These are phyloP conservation scores for Bullera alba DNA, from an alignment of 768 basidiomycete genomes.

Conservation along the genomic window DNA sequence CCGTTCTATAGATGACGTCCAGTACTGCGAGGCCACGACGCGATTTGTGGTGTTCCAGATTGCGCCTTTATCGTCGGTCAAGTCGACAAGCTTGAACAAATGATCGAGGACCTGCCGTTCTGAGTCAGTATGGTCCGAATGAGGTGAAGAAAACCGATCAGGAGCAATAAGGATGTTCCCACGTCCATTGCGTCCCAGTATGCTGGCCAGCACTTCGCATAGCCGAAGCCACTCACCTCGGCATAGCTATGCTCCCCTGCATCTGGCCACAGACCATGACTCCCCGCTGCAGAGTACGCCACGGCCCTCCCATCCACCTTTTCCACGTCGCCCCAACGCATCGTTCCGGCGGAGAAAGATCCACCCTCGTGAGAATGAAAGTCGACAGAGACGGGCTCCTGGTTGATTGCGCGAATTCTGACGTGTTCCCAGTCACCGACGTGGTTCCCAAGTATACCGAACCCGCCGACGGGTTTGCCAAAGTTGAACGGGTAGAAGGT, in stretches of 20 bases:
- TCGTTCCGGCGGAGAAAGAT: slow-evolving; percentile 24
- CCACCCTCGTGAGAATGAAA: slow-evolving; percentile 27
- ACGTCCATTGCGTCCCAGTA: too few relatives aligned
- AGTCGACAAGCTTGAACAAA: slow-evolving; percentile 33
- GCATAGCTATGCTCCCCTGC: slow-evolving; percentile 35
- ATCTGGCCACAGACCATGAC: slow-evolving; percentile 36
- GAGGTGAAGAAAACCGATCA: too few relatives aligned
- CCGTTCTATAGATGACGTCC: slow-evolving; percentile 14
- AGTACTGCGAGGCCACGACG: slow-evolving; percentile 27
- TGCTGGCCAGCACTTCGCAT: too few relatives aligned
- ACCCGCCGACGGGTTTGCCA: slow-evolving; percentile 29
- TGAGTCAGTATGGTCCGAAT: too few relatives aligned
- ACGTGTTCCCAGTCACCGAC: slow-evolving; percentile 36
- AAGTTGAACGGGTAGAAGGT: slow-evolving; percentile 41
- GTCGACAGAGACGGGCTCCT: slow-evolving; percentile 28
- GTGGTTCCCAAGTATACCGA: slow-evolving; percentile 37
- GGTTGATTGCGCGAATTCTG: slow-evolving; percentile 28
- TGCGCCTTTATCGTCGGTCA: slow-evolving; percentile 31
- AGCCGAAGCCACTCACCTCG: slow-evolving; percentile 13
- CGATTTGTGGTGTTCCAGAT: slow-evolving; percentile 34
- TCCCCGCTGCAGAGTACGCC: slow-evolving; percentile 34
- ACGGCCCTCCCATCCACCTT: slow-evolving; percentile 29
- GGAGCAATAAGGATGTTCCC: neutral
- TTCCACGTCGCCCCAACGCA: slow-evolving; percentile 32
- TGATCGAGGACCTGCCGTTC: slow-evolving; percentile 4